Conservation (phyloP, 2,329 filamentous ascomycete species). For the Aspergillus latus region DNA sequence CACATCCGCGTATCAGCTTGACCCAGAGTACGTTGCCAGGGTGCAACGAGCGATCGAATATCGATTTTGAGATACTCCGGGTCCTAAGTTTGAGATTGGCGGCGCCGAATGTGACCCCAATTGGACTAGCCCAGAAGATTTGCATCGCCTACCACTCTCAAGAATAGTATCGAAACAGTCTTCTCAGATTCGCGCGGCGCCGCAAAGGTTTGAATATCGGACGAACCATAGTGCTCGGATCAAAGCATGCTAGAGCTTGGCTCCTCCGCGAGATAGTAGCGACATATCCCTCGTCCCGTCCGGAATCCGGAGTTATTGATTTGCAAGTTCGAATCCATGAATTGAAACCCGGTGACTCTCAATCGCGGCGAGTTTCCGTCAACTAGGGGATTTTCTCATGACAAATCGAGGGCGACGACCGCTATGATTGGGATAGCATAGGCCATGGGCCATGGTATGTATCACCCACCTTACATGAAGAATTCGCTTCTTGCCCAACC, state of each 20-base stretch:
- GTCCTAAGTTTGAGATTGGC: not conserved
- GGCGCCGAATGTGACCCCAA: slow-evolving; percentile 2
- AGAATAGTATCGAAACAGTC: not conserved
- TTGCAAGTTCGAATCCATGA: not conserved
- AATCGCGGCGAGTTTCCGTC: not conserved
- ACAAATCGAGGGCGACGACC: slow-evolving; percentile 6
- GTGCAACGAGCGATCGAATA: not conserved
- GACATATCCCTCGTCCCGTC: not conserved
- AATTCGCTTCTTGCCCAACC: slow-evolving; percentile 7
- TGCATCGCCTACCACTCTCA: not conserved
- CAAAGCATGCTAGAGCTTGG: slow-evolving; percentile 5
- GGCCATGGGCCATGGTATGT: slow-evolving; percentile 2
- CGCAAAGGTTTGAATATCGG: slow-evolving; percentile 6
- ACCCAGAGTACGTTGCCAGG: slow-evolving; percentile 7
- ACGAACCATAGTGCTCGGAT: slow-evolving; percentile 13
- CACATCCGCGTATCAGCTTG: not conserved
- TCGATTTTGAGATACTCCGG: not conserved
- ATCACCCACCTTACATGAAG: slow-evolving; percentile 17
- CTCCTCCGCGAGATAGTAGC: not conserved
- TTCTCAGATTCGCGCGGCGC: not conserved
- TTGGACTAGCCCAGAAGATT: not conserved
- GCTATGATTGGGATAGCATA: not conserved
- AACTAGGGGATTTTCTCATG: not conserved
- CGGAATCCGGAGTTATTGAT: slow-evolving; percentile 1
- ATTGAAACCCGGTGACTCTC: not conserved